These are phyloP conservation scores for Penicillium angulare DNA, from an alignment of 495 filamentous ascomycete species.

Conservation along the genomic window DNA sequence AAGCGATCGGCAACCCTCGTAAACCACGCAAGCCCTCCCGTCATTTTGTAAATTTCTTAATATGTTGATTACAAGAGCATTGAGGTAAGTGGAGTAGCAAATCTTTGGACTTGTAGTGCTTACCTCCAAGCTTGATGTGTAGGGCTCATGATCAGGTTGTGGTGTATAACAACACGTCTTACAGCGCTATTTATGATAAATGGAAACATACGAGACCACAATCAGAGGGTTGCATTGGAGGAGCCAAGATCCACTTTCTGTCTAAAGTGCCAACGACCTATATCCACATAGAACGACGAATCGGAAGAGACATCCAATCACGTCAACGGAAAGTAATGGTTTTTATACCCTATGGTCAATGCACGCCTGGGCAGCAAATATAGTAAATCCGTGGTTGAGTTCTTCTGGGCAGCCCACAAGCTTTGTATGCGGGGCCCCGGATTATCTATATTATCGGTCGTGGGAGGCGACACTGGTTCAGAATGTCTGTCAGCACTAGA, in stretches of 20 bases:
- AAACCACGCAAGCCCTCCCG: neutral
- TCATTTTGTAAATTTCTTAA: no score
- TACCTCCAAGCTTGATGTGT: no score
- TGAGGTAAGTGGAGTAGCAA: no score
- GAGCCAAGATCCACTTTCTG: neutral
- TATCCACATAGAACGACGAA: no score
- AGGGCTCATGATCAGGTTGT: no score
- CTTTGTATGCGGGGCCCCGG: slow-evolving; percentile 13
- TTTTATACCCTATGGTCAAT: neutral
- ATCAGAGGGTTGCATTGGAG: neutral
- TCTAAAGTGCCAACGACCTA: neutral
- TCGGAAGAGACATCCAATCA: neutral
- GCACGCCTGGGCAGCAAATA: neutral
- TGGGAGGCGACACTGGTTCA: no score
- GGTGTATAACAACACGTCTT: no score
- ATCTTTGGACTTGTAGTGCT: no score
- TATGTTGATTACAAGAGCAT: no score
- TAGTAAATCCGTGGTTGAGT: neutral
- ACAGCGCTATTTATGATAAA: no score
- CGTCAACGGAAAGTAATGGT: neutral
- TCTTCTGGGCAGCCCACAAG: neutral
- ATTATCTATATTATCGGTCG: slow-evolving; percentile 13
- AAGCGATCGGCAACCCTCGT: neutral
- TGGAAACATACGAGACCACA: no score
- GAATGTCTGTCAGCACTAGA: neutral